A percentile compares a stretch with the other conserved stretches of the same genome.
Evolutionary conservation across 257 asterid species (phyloP).

Genomic region (Avicennia marina): DNA sequence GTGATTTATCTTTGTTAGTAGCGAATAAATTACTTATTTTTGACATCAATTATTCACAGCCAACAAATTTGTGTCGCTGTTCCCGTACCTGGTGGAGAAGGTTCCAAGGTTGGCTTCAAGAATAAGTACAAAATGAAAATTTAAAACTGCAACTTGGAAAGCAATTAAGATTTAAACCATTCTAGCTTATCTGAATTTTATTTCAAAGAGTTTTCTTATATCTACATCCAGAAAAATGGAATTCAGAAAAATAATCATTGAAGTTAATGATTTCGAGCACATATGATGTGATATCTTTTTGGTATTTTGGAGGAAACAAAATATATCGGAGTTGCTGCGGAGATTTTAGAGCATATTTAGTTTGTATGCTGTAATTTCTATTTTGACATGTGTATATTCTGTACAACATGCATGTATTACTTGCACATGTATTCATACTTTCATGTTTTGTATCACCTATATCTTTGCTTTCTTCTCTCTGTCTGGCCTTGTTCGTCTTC

Average conservation of each 20-base stretch:
- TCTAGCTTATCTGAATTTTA: constrained; percentile 1
- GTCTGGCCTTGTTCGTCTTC: background rate
- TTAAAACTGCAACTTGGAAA: background rate
- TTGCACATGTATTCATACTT: no score
- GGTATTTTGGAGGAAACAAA: background rate
- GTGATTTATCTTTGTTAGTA: no score
- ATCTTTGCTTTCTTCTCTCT: no score
- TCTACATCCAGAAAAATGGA: background rate
- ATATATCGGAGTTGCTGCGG: background rate
- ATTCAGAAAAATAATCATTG: background rate
- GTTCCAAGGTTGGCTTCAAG: background rate
- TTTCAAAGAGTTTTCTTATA: background rate
- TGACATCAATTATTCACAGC: background rate
- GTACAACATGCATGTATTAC: no score
- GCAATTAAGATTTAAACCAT: background rate
- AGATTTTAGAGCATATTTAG: background rate
- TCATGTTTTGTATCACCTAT: no score
- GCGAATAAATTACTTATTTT: background rate
- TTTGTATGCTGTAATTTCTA: background rate
- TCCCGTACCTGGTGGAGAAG: background rate
- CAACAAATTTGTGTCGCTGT: background rate
- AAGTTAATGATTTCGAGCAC: background rate
- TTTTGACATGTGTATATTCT: no score
- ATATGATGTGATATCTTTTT: background rate
- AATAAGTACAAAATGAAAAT: background rate